Conservation (phyloP, 2,329 filamentous ascomycete species). For the Cadophora gregata region DNA sequence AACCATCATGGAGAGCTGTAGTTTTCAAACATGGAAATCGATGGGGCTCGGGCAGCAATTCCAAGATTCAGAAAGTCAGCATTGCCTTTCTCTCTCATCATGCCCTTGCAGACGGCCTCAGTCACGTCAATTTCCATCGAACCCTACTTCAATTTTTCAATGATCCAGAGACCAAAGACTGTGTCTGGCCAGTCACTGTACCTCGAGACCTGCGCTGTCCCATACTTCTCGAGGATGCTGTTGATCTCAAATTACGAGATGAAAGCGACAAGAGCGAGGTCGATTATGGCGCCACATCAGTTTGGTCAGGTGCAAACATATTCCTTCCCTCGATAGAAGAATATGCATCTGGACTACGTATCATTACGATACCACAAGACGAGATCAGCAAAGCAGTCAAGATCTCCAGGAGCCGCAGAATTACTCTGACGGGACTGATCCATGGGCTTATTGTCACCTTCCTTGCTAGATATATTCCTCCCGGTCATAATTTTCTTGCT, state of each 20-base stretch:
- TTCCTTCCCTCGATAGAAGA: slow-evolving; percentile 6
- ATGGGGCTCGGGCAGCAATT: background rate
- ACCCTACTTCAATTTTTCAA: slow-evolving; percentile 12
- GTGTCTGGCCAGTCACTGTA: slow-evolving; percentile 5
- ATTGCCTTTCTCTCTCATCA: slow-evolving; percentile 7
- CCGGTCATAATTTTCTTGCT: slow-evolving; percentile 11
- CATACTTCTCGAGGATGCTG: slow-evolving; percentile 1
- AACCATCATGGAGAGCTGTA: slow-evolving; percentile 12
- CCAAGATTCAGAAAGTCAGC: slow-evolving; percentile 4
- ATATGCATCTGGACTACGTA: background rate
- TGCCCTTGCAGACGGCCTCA: slow-evolving; percentile 10
- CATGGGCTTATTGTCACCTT: slow-evolving; percentile 13
- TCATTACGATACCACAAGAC: slow-evolving; percentile 6
- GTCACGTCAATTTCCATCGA: slow-evolving; percentile 11
- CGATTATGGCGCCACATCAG: background rate
- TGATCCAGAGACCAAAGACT: background rate
- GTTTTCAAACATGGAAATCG: slow-evolving; percentile 13
- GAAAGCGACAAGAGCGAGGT: slow-evolving; percentile 7
- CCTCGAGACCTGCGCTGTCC: slow-evolving; percentile 1
- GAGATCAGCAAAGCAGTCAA: background rate
- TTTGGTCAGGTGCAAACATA: slow-evolving; percentile 9
- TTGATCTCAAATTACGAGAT: background rate
- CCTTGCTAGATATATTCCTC: slow-evolving; percentile 5
- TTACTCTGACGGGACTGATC: slow-evolving; percentile 6
- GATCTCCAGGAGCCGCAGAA: background rate